These are phyloP conservation scores for Fusarium pininemorale DNA, from an alignment of 2,329 filamentous ascomycete species.

Conservation along the genomic window DNA sequence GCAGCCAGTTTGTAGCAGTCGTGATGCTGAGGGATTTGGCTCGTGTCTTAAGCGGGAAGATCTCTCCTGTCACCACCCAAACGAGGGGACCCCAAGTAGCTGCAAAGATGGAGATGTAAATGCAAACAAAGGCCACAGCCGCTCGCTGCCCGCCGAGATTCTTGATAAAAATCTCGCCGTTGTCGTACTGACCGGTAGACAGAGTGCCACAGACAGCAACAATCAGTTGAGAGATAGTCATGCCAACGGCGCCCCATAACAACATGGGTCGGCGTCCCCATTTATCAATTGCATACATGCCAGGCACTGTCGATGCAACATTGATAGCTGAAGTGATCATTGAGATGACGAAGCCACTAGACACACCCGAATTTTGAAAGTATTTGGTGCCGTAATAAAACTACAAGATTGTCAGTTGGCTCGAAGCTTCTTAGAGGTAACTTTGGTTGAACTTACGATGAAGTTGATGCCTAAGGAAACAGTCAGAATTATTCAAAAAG, in stretches of 20 bases:
- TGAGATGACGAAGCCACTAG: conserved; percentile 48
- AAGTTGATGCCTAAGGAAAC: conserved; percentile 35
- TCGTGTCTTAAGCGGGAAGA: conserved; percentile 70
- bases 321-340: conserved; percentile 54
- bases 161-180: conserved; percentile 61
- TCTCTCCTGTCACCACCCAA: conserved; percentile 61
- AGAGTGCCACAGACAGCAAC: conserved; percentile 67
- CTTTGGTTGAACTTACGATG: conserved; percentile 46
- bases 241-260: conserved; percentile 68
- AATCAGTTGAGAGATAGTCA: conserved; percentile 69
- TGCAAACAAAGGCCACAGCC: conserved; percentile 69
- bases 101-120: conserved; percentile 81
- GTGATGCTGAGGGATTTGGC: conserved; percentile 73
- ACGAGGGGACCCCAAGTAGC: conserved; percentile 70
- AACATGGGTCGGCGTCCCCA: conserved; percentile 66
- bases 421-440: neutral
- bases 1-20: conserved; percentile 78
- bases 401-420: conserved; percentile 31
- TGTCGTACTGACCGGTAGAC: conserved; percentile 59
- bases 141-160: conserved; percentile 63
- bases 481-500: neutral
- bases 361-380: conserved; percentile 51
- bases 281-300: conserved; percentile 50
- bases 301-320: conserved; percentile 50
- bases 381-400: conserved; percentile 53